Percentiles rank a stretch among this genome's conserved stretches.
phyloP scores from a whole-genome alignment of 208 protist species.

The Herpetomonas samuelpessoai region DNA sequence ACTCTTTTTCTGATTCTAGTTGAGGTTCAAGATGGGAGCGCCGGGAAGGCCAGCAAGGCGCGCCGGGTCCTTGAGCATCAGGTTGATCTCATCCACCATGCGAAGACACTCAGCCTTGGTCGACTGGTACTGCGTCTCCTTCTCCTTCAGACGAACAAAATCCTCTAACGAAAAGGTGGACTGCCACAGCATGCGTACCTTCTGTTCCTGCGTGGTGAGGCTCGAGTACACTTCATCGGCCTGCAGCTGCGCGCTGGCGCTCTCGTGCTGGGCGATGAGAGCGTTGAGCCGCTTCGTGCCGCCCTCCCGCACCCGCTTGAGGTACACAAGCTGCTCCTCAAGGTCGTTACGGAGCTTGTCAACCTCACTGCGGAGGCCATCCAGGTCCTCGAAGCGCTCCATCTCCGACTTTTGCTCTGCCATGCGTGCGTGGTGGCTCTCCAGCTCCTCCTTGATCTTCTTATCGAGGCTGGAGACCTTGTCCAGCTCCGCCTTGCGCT shows the following conservation, averaged over 20 bases:
- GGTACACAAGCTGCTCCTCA: conserved; percentile 42
- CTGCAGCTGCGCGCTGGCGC: conserved; percentile 45
- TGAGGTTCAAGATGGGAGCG: conserved; percentile 23
- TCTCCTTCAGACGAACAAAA: conserved; percentile 86
- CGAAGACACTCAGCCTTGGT: conserved; percentile 85
- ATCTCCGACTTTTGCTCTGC: conserved; percentile 78
- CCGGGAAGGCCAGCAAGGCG: conserved; percentile 18
- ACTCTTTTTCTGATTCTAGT: too few relatives aligned
- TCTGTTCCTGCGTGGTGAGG: conserved; percentile 77
- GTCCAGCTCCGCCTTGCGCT: conserved; percentile 85
- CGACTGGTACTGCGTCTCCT: conserved; percentile 81
- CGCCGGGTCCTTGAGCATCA: conserved; percentile 65
- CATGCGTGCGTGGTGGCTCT: conserved; percentile 74
- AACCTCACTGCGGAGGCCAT: conserved; percentile 55
- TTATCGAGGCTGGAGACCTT: conserved; percentile 85
- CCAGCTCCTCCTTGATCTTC: conserved; percentile 88
- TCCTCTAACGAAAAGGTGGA: conserved; percentile 85
- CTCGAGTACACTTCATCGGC: conserved; percentile 48
- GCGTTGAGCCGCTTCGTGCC: conserved; percentile 70
- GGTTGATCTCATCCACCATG: conserved; percentile 82
- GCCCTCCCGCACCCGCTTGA: conserved; percentile 64
- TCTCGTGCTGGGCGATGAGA: conserved; percentile 52
- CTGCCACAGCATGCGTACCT: conserved; percentile 84
- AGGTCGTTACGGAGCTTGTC: conserved; percentile 60
- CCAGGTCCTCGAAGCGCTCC: conserved; percentile 75